Evolutionary conservation across 345 rosid species (phyloP), one percentile per base, ranked within the genome.

Genomic region (Eucalyptus tenuipes): DNA sequence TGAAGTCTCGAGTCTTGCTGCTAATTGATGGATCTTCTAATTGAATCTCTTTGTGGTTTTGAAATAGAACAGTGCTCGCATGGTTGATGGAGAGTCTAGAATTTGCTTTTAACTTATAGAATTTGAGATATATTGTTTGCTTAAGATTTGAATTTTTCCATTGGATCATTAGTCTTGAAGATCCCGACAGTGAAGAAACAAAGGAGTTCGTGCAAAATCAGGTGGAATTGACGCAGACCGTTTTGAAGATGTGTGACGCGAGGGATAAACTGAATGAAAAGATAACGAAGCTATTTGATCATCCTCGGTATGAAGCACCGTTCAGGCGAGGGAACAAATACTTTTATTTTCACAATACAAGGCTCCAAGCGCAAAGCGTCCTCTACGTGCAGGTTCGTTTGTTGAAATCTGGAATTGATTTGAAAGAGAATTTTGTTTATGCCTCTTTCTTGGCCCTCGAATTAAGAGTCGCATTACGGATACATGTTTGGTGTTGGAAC

Each of bases 351-450:
- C 98, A 95, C 27, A 98, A 98, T 90, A 90, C 94, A 12, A 98
- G 99, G 48, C 99, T 98, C 52, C 99, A 98, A 92, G 93, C 98
- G 9, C 99, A 98, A 87, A 86, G 85, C 89, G 95, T 98, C 87
- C 96, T 95, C 88, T 96, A 93, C 86, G 93, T 94, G 86, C 96
- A 97, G 99, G 98, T 85, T 49, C 16, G 71, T 47, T 44, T 29
- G 33, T 61, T 86, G 22, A 50, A 68, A n/a, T 40, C 33, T 71
- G 8, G 22, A 18, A 24, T 25, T n/a, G 33, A 40, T 27, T 84
- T 47, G 49, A 47, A 47, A 82, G 66, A 87, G 85, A 79, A 53
- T 44, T 22, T 53, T 14, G n/a, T 24, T 2, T 45, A 64, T 85
- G 40, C 47, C 55, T 88, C 20, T 49, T 88, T 61, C 68, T 61